Evolutionary conservation across 169 alveolate species (phyloP).

Genomic region (Cryptosporidium ryanae): DNA sequence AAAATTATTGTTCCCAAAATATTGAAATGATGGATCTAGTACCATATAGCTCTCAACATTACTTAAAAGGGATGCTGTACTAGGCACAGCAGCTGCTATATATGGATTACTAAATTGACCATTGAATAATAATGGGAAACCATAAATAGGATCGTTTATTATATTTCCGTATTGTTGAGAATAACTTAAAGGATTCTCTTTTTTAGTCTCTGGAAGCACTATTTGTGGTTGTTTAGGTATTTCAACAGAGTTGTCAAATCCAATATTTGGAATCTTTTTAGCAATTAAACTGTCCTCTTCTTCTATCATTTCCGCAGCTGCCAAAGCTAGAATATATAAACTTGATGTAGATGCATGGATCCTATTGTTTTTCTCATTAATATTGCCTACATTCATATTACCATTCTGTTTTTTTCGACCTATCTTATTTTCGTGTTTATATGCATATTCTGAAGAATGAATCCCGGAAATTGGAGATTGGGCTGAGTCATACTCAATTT

Average conservation of each 20-base stretch:
- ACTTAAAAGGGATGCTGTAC: not conserved
- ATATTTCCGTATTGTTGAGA: slow-evolving; percentile 6
- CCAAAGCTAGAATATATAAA: slow-evolving; percentile 49
- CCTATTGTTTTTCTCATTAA: not conserved
- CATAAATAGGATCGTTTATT: slow-evolving; percentile 1
- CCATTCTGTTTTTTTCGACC: no score
- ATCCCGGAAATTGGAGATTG: slow-evolving; percentile 36
- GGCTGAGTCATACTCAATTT: slow-evolving; percentile 9
- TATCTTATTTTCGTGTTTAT: slow-evolving; percentile 17
- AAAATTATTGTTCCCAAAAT: slow-evolving; percentile 1
- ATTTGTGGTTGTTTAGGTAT: not conserved
- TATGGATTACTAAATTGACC: slow-evolving; percentile 7
- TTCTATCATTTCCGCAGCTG: slow-evolving; percentile 54
- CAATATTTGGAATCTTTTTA: not conserved
- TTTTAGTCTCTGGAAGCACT: not conserved
- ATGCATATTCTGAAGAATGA: slow-evolving; percentile 16
- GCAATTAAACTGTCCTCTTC: slow-evolving; percentile 1
- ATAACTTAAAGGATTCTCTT: not conserved
- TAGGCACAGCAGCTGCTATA: not conserved
- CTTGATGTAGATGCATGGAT: not conserved
- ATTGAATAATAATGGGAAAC: slow-evolving; percentile 26
- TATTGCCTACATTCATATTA: no score
- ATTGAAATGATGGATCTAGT: slow-evolving; percentile 28
- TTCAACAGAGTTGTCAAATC: slow-evolving; percentile 4
- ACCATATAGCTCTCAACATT: slow-evolving; percentile 3